Evolutionary conservation across 257 asterid genomes (phyloP).

Genomic region (Thymus mandschuricus): DNA sequence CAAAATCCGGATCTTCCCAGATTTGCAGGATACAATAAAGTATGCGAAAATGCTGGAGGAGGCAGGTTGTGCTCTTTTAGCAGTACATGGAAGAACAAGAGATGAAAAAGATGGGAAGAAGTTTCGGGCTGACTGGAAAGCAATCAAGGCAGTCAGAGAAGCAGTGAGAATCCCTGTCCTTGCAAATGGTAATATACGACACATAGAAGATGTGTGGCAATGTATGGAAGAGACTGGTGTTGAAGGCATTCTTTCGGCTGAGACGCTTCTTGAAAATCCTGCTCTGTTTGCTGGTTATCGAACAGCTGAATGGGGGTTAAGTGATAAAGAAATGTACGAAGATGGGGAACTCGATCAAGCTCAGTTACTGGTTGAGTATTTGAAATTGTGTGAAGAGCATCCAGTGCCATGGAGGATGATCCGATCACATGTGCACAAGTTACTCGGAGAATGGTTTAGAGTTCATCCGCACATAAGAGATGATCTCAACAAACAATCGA

Average conservation of each 20-base stretch:
- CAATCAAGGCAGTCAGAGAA: conserved; percentile 78
- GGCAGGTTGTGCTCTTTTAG: conserved; percentile 92
- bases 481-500: conserved; percentile 66
- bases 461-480: conserved; percentile 75
- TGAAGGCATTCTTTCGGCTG: conserved; percentile 91
- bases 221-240: conserved; percentile 80
- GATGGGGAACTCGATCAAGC: conserved; percentile 74
- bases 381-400: conserved; percentile 74
- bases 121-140: conserved; percentile 85
- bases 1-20: conserved; percentile 84
- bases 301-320: conserved; percentile 69
- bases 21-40: conserved; percentile 72
- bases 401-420: conserved; percentile 98
- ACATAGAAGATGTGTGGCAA: conserved; percentile 67
- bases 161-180: conserved; percentile 90
- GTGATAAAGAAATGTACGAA: conserved; percentile 41
- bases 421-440: conserved; percentile 90
- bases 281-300: conserved; percentile 89
- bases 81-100: conserved; percentile 95
- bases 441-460: conserved; percentile 93
- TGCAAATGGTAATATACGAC: conserved; percentile 87
- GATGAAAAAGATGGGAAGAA: conserved; percentile 93
- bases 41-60: conserved; percentile 96
- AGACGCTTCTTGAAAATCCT: conserved; percentile 92
- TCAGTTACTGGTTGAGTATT: conserved; percentile 67